Evolutionary conservation across 768 basidiomycete species (phyloP).

Genomic region (Tephrocybe sp.): DNA sequence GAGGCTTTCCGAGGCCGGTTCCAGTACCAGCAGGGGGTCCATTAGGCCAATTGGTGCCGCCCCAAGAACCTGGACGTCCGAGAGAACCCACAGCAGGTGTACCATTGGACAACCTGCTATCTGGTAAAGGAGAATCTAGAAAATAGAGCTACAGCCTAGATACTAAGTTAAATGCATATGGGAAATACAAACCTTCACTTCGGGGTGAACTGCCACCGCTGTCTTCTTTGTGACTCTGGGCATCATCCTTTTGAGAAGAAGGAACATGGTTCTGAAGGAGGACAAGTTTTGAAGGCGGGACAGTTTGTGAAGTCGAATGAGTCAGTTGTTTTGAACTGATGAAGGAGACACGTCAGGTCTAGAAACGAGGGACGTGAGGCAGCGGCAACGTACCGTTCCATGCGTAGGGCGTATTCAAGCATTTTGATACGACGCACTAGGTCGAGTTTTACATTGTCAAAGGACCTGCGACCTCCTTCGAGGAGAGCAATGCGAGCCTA

Average conservation of each 20-base stretch:
- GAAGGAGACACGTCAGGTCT: conserved; percentile 35
- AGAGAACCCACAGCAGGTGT: conserved; percentile 41
- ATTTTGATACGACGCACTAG: conserved; percentile 97
- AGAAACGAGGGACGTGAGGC: conserved; percentile 11
- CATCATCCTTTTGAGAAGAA: conserved; percentile 67
- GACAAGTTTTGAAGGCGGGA: conserved; percentile 66
- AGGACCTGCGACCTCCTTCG: conserved; percentile 95
- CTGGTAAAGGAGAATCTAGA: conserved; percentile 74
- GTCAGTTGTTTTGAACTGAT: conserved; percentile 79
- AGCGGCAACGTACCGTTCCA: conserved; percentile 79
- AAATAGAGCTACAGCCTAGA: conserved; percentile 13
- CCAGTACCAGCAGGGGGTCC: conserved; percentile 42
- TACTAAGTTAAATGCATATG: conserved; percentile 5
- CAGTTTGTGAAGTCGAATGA: conserved; percentile 55
- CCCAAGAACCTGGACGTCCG: conserved; percentile 59
- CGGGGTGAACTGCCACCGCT: conserved; percentile 83
- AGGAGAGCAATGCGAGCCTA: conserved; percentile 96
- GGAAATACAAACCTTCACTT: conserved; percentile 62
- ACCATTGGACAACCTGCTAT: conserved; percentile 67
- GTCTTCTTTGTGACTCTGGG: conserved; percentile 71
- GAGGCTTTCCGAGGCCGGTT: conserved; percentile 65
- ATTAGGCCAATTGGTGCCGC: conserved; percentile 47
- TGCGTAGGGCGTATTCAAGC: conserved; percentile 95
- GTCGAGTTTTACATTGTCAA: conserved; percentile 96
- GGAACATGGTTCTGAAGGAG: conserved; percentile 55